Evolutionary conservation across 2,329 filamentous ascomycete species (phyloP), one percentile per base, ranked within the genome.

Genomic region (Stagonosporopsis vannaccii): DNA sequence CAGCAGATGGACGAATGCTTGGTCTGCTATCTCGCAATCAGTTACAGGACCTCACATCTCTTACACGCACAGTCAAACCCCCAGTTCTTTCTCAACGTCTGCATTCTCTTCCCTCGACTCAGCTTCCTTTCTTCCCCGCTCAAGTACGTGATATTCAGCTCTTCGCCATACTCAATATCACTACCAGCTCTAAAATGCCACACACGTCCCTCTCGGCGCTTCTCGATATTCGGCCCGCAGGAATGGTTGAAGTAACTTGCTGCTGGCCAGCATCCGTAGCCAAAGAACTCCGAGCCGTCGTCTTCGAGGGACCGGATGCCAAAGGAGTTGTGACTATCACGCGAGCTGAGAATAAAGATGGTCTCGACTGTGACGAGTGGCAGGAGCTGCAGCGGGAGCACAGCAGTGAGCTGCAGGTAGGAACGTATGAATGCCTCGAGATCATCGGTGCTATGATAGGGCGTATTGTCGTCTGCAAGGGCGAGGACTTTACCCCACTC

Each of bases 221-320:
- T 82, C 40, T 64, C 66, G 1, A 82, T 58, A 39, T 79, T 82
- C 22, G 79, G 79, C 15, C 47, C 65, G 62, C 80, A 82, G 5
- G 73, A 77, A 59, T 82, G 80, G 47, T 82, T 82, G 70, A 81
- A 82, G 65, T 80, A 82, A 58, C 75, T 78, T 0, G 80, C 79
- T 5, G 67, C 66, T 0, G 79, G 77, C 74, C 79, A 82, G 30
- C 81, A 73, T 0, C 76, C 79, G 44, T 79, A 82, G 15, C 80
- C 80, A 57, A 82, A 77, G 63, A 81, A 81, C 62, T 82, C 80
- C 8, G 76, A 74, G 8, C 77, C 78, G 32, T 78, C 79, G 45
- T 80, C 78, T 46, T 77, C 77, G 4, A 78, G 71, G 11, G 69
- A 73, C 6, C 77, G 75, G 39, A 82, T 79, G 26, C 80, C 80